A percentile compares a stretch with the other conserved stretches of the same genome.
These are phyloP conservation scores for Rhizopus microsporus DNA, from an alignment of 371 early-diverging fungal species.

Conservation along the genomic window DNA sequence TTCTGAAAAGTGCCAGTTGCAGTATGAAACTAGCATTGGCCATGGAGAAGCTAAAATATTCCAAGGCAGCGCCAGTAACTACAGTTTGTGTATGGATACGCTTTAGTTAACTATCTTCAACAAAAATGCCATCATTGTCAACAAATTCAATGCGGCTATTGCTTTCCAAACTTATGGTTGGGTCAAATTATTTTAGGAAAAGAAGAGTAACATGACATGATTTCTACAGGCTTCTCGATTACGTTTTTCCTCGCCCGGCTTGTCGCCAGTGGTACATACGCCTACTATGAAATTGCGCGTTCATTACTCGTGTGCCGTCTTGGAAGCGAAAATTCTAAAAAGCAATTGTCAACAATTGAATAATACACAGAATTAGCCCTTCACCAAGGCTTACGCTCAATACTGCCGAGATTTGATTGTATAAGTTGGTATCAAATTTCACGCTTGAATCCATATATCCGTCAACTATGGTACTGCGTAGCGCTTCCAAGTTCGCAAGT, in stretches of 20 bases:
- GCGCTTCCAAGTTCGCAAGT: conserved; percentile 8
- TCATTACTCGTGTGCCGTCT: conserved; percentile 14
- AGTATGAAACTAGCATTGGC: conserved; percentile 8
- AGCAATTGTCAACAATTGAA: conserved; percentile 13
- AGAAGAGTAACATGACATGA: no score
- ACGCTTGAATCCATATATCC: conserved; percentile 19
- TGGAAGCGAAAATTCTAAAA: conserved; percentile 20
- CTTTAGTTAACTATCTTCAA: no score
- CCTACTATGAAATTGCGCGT: no score
- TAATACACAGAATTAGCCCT: conserved; percentile 18
- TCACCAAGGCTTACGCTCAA: conserved; percentile 21
- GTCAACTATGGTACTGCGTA: conserved; percentile 4
- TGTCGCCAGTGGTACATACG: no score
- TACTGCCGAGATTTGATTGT: conserved; percentile 19
- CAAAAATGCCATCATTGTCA: no score
- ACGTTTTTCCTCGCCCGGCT: no score
- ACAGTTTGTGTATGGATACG: no score
- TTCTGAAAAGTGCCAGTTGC: conserved; percentile 12
- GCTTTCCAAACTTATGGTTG: no score
- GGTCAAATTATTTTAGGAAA: no score
- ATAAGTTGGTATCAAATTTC: conserved; percentile 22
- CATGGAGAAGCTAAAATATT: conserved; percentile 14
- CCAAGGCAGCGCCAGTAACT: conserved; percentile 7
- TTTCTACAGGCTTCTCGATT: no score
- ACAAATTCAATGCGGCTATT: no score